Evolutionary conservation across 176 grass and related monocot genomes (phyloP).

Genomic region (Sorghum bicolor): DNA sequence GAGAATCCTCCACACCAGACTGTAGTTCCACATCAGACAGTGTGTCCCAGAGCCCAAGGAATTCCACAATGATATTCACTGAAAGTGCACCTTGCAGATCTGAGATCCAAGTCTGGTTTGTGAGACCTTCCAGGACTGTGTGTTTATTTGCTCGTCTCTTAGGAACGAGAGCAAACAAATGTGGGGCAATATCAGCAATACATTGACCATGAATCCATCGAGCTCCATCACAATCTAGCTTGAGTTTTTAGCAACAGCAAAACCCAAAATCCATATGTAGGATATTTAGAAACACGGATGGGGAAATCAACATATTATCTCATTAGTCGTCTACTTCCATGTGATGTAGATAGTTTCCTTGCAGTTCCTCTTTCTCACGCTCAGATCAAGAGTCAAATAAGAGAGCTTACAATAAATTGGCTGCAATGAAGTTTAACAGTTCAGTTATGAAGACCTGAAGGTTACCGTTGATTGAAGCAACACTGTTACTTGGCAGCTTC

Average conservation of each 20-base stretch:
- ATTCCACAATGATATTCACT: too few species aligned
- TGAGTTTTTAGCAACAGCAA: constrained; percentile 8
- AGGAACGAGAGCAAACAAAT: too few species aligned
- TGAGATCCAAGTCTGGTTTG: too few species aligned
- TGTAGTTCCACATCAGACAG: too few species aligned
- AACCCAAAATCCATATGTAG: constrained; percentile 1
- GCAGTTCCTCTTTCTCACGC: neutral
- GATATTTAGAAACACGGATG: neutral
- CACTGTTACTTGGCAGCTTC: neutral
- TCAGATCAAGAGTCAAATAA: neutral
- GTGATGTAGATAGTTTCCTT: neutral
- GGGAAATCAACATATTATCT: constrained; percentile 11
- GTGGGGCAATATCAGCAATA: too few species aligned
- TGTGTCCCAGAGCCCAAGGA: too few species aligned
- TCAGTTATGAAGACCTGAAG: neutral
- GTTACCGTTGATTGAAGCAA: neutral
- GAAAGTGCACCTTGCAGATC: too few species aligned
- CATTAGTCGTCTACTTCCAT: neutral
- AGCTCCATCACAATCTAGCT: too few species aligned
- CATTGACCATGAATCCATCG: too few species aligned
- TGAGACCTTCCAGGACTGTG: too few species aligned
- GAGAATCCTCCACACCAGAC: too few species aligned
- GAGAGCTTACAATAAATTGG: neutral
- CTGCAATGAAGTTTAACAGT: neutral
- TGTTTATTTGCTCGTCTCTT: too few species aligned